These are phyloP conservation scores for Kluyveromyces sp. DNA, from an alignment of 1,139 yeast species.

Conservation along the genomic window DNA sequence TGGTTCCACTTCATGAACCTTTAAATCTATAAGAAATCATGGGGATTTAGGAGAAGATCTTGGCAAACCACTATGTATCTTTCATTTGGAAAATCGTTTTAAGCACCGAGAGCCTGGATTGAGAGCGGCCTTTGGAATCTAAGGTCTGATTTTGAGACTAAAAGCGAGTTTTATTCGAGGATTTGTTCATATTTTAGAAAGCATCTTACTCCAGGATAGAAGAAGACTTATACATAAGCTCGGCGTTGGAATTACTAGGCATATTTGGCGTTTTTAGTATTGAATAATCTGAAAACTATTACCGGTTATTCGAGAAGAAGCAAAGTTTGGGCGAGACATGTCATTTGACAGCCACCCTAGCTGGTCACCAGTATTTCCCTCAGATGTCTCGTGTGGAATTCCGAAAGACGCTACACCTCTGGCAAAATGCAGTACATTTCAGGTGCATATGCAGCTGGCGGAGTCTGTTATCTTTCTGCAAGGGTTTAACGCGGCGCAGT, in stretches of 20 bases:
- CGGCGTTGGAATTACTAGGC: no score
- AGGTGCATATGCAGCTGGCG: conserved; percentile 43
- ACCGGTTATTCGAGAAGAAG: no score
- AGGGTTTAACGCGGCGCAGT: conserved; percentile 69
- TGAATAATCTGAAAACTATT: no score
- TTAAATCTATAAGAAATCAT: neutral
- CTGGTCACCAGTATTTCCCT: conserved; percentile 32
- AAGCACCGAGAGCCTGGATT: no score
- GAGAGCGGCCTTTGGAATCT: no score
- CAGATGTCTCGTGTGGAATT: conserved; percentile 33
- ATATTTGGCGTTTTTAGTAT: no score
- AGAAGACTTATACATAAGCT: no score
- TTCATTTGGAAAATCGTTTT: no score
- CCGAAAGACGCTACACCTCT: conserved; percentile 30
- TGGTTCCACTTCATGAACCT: neutral
- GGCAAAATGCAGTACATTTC: conserved; percentile 32
- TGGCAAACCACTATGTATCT: no score
- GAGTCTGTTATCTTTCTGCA: conserved; percentile 76
- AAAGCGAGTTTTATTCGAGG: neutral
- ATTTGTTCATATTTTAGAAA: neutral
- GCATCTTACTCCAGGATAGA: neutral
- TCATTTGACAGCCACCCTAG: conserved; percentile 13
- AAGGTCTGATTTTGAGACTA: neutral
- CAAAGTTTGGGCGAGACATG: no score
- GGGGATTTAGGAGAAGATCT: neutral